A percentile compares a stretch with the other conserved stretches of the same genome.
These are phyloP conservation scores for Suillus americanus DNA, from an alignment of 768 basidiomycete species.

Conservation along the genomic window DNA sequence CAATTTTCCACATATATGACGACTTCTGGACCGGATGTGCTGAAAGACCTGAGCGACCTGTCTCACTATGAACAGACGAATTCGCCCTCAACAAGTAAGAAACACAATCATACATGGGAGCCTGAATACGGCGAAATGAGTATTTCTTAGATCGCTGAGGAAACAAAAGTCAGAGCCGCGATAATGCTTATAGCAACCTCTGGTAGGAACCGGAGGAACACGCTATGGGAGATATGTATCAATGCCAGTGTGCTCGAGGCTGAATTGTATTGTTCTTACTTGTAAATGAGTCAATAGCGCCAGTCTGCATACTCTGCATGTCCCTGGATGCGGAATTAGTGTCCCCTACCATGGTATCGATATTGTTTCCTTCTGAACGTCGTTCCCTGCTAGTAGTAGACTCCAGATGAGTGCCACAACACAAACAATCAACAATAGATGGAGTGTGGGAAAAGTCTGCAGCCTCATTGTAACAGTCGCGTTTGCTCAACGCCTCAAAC, in stretches of 20 bases:
- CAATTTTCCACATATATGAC: slow-evolving; percentile 79
- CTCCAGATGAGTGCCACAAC: not conserved
- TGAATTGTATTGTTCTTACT: too few relatives aligned
- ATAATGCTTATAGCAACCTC: slow-evolving; percentile 62
- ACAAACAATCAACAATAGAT: slow-evolving; percentile 1
- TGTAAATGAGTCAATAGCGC: too few relatives aligned
- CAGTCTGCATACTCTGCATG: not conserved
- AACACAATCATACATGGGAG: not conserved
- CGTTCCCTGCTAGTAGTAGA: too few relatives aligned
- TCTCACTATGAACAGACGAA: slow-evolving; percentile 94
- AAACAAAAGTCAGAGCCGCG: slow-evolving; percentile 97
- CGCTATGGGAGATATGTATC: slow-evolving; percentile 37
- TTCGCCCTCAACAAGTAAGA: slow-evolving; percentile 66
- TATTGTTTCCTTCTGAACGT: too few relatives aligned
- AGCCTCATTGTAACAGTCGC: slow-evolving; percentile 5
- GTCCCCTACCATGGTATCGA: not conserved
- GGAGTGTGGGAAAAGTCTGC: slow-evolving; percentile 1
- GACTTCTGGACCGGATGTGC: slow-evolving; percentile 45
- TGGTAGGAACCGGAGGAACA: slow-evolving; percentile 32
- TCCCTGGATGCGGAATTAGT: not conserved
- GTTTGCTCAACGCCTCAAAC: slow-evolving; percentile 4
- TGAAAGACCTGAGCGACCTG: slow-evolving; percentile 87
- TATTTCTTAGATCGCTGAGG: slow-evolving; percentile 81
- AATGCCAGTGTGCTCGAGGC: too few relatives aligned
- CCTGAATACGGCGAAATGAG: slow-evolving; percentile 12